Conservation (phyloP, 805 yeast species). For the Ogataea siamensis region DNA sequence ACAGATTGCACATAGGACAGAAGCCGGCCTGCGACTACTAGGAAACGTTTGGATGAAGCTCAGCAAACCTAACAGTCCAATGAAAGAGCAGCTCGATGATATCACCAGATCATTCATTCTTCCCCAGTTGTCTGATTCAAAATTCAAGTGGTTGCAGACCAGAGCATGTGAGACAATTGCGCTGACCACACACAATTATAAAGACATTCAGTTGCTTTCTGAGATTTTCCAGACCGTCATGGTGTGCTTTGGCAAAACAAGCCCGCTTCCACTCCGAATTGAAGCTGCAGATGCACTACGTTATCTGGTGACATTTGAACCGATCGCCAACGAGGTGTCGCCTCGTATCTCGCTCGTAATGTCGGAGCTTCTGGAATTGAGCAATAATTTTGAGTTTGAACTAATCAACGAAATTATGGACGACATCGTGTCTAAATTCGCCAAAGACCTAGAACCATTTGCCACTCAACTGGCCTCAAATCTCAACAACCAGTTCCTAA, state of each 20-base stretch:
- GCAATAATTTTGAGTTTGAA: constrained; percentile 79
- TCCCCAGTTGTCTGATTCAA: constrained; percentile 54
- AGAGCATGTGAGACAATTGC: constrained; percentile 61
- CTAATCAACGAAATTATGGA: constrained; percentile 87
- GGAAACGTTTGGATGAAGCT: constrained; percentile 63
- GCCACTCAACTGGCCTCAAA: constrained; percentile 66
- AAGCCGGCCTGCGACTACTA: constrained; percentile 73
- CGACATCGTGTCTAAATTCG: constrained; percentile 83
- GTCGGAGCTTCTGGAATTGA: constrained; percentile 67
- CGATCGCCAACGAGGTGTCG: constrained; percentile 59
- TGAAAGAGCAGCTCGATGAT: constrained; percentile 56
- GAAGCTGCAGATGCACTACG: constrained; percentile 54
- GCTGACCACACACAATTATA: constrained; percentile 22
- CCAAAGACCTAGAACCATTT: constrained; percentile 86
- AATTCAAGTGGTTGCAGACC: constrained; percentile 66
- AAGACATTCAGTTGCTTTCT: constrained; percentile 31
- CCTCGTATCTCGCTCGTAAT: constrained; percentile 69
- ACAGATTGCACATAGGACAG: constrained; percentile 54
- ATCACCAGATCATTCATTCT: constrained; percentile 59
- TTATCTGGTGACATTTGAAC: constrained; percentile 36
- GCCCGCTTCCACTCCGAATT: constrained; percentile 48
- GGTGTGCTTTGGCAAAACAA: constrained; percentile 34
- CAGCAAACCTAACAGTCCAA: constrained; percentile 50
- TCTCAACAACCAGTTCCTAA: constrained; percentile 70
- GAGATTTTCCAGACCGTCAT: constrained; percentile 38